Evolutionary conservation across 371 early-diverging fungal genomes (phyloP).

Genomic region (Mortierella sp.): DNA sequence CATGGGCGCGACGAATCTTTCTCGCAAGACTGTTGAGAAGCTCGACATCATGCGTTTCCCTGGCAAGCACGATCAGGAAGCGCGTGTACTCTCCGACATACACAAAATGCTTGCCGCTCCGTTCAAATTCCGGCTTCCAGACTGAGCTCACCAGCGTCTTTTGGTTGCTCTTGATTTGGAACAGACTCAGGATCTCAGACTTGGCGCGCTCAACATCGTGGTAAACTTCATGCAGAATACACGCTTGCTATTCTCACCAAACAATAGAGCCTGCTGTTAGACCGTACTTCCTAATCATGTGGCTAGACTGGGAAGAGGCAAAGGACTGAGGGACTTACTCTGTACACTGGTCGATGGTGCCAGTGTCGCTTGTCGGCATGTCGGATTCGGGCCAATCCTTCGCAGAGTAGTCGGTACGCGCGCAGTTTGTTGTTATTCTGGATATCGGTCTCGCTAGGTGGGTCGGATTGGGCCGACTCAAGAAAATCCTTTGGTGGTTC

Average conservation of each 20-base stretch:
- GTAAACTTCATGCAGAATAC: conserved; percentile 71
- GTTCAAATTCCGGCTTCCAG: conserved; percentile 82
- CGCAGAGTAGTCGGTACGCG: conserved; percentile 63
- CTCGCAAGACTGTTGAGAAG: conserved; percentile 69
- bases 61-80: conserved; percentile 69
- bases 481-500: conserved; percentile 49
- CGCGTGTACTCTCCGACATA: conserved; percentile 75
- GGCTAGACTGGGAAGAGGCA: neutral
- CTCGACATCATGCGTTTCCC: conserved; percentile 69
- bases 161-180: conserved; percentile 66
- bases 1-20: conserved; percentile 68
- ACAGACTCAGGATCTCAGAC: conserved; percentile 66
- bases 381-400: conserved; percentile 64
- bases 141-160: conserved; percentile 70
- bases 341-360: conserved; percentile 78
- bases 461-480: conserved; percentile 5
- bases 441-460: conserved; percentile 26
- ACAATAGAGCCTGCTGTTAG: neutral
- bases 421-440: conserved; percentile 27
- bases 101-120: conserved; percentile 81
- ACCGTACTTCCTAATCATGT: neutral
- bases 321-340: conserved; percentile 58
- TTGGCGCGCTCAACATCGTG: conserved; percentile 72
- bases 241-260: conserved; percentile 64
- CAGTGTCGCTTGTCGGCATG: conserved; percentile 70